Evolutionary conservation across 805 yeast species (phyloP).

Genomic region (Naumovozyma castellii): DNA sequence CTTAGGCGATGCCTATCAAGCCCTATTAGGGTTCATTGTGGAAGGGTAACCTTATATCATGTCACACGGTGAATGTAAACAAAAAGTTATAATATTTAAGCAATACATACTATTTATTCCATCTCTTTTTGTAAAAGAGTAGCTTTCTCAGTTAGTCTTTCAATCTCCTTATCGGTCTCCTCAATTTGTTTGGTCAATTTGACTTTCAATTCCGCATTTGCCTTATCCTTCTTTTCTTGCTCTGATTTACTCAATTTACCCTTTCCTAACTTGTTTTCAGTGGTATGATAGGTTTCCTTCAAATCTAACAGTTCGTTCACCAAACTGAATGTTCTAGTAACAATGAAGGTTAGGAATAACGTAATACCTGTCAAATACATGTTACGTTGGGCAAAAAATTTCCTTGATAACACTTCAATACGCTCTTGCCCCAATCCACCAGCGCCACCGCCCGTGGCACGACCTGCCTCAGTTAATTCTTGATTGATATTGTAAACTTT

Average conservation of each 20-base stretch:
- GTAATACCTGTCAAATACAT: conserved; percentile 94
- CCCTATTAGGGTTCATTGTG: too few relatives aligned
- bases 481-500: conserved; percentile 61
- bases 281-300: conserved; percentile 42
- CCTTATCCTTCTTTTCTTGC: conserved; percentile 4
- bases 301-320: conserved; percentile 62
- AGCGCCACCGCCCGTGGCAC: conserved; percentile 20
- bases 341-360: conserved; percentile 74
- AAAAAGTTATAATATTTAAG: too few relatives aligned
- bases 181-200: conserved; percentile 32
- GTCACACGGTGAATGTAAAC: too few relatives aligned
- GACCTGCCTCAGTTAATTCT: conserved; percentile 37
- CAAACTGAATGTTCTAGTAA: conserved; percentile 73
- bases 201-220: conserved; percentile 2
- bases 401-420: conserved; percentile 78
- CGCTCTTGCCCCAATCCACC: conserved; percentile 41
- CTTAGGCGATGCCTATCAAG: too few relatives aligned
- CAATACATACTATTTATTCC: too few relatives aligned
- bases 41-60: too few relatives aligned
- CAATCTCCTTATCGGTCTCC: conserved; percentile 56
- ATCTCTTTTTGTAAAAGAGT: conserved; percentile 53
- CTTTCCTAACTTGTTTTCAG: neutral
- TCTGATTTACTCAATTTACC: neutral
- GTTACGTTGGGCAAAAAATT: conserved; percentile 93
- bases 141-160: conserved; percentile 64